Conservation (phyloP, 305 asterid species). For the Solanum hybrid region DNA sequence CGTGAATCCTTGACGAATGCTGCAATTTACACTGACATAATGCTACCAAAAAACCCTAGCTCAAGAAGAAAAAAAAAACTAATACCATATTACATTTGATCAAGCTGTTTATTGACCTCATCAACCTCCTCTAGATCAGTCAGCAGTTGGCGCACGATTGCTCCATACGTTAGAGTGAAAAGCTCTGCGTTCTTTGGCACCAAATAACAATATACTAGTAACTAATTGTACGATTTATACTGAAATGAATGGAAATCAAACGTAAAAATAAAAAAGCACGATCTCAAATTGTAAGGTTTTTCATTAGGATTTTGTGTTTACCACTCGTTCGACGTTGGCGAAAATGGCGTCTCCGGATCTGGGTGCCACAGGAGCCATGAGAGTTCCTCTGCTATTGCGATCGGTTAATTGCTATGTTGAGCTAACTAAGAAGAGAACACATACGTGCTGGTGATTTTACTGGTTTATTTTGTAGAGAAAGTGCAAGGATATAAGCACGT, state of each 20-base stretch:
- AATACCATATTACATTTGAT: constrained; percentile 52
- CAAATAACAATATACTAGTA: background rate
- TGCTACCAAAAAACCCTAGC: background rate
- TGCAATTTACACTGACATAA: background rate
- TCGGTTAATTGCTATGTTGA: background rate
- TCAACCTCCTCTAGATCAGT: constrained; percentile 98
- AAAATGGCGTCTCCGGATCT: constrained; percentile 90
- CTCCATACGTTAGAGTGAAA: constrained; percentile 87
- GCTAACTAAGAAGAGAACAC: background rate
- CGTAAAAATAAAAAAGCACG: background rate
- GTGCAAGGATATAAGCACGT: background rate
- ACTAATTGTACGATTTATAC: background rate
- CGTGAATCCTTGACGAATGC: background rate
- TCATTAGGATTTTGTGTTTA: constrained; percentile 14
- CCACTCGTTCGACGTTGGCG: constrained; percentile 91
- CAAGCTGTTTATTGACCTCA: constrained; percentile 95
- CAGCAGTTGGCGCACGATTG: constrained; percentile 84
- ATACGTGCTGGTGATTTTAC: background rate
- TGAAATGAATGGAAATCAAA: background rate
- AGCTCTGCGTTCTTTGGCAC: constrained; percentile 67
- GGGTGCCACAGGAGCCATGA: constrained; percentile 75
- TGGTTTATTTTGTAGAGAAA: background rate
- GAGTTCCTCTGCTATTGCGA: background rate
- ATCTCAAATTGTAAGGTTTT: background rate
- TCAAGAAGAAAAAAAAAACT: background rate